phyloP scores from a whole-genome alignment of 2,329 filamentous ascomycete genomes.

The Penicillium hesseltinei region DNA sequence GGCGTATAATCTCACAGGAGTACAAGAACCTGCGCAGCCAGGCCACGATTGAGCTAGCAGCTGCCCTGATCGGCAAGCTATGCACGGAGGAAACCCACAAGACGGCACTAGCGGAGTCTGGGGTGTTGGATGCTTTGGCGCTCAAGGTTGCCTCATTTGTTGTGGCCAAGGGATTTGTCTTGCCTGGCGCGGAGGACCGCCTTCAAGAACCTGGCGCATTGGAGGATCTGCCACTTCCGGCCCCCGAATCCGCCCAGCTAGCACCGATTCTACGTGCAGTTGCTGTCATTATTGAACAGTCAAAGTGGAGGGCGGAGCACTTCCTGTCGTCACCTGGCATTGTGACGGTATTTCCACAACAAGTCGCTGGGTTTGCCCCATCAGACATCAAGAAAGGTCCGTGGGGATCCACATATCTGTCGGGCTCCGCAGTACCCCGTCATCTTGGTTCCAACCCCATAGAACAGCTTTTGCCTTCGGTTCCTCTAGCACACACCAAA shows the following conservation, averaged over 20 bases:
- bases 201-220: conserved; percentile 56
- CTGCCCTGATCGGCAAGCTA: conserved; percentile 55
- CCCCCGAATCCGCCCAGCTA: conserved; percentile 59
- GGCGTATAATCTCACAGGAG: conserved; percentile 62
- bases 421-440: conserved; percentile 50
- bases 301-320: conserved; percentile 72
- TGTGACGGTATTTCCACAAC: conserved; percentile 64
- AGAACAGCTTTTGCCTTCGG: conserved; percentile 62
- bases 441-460: conserved; percentile 55
- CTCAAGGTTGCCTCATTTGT: conserved; percentile 70
- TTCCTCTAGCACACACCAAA: conserved; percentile 37
- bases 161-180: conserved; percentile 65
- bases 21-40: conserved; percentile 55
- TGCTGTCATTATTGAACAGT: conserved; percentile 72
- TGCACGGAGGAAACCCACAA: conserved; percentile 71
- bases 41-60: conserved; percentile 45
- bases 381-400: conserved; percentile 50
- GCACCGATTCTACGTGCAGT: conserved; percentile 74
- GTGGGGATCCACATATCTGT: conserved; percentile 55
- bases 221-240: conserved; percentile 60
- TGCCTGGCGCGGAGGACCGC: conserved; percentile 60
- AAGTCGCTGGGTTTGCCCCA: conserved; percentile 51
- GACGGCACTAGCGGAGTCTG: conserved; percentile 66
- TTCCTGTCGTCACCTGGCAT: conserved; percentile 68
- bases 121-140: conserved; percentile 76